phyloP scores from a whole-genome alignment of 805 yeast genomes.

The Ogataea zsoltii region DNA sequence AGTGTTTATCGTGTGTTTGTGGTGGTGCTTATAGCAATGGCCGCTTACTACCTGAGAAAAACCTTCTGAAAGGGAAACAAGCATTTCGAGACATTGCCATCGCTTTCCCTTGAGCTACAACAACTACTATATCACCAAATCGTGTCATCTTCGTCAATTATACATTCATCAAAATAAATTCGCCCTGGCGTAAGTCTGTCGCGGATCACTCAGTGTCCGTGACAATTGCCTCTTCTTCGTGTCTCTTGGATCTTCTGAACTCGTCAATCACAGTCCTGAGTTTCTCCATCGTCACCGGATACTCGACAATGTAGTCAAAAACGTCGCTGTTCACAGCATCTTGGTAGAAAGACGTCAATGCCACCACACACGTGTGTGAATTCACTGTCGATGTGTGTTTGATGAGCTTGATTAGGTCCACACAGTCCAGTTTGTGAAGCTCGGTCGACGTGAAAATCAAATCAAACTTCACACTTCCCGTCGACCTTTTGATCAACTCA shows the following conservation, averaged over 20 bases:
- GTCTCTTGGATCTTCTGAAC: constrained; percentile 21
- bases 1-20: neutral
- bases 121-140: too few species aligned
- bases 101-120: too few species aligned
- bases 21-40: neutral
- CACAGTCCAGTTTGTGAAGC: constrained; percentile 64
- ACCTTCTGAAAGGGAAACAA: too few species aligned
- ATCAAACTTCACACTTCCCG: constrained; percentile 83
- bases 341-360: constrained; percentile 67
- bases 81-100: too few species aligned
- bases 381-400: constrained; percentile 78
- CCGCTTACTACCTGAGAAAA: neutral
- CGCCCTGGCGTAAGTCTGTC: neutral
- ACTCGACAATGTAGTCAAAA: constrained; percentile 73
- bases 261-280: constrained; percentile 33
- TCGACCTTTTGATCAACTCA: constrained; percentile 76
- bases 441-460: constrained; percentile 74
- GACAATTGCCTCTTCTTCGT: constrained; percentile 35
- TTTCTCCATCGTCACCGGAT: constrained; percentile 53
- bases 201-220: constrained; percentile 32
- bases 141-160: too few species aligned
- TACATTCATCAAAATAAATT: too few species aligned
- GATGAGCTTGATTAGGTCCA: constrained; percentile 76
- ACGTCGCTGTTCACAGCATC: constrained; percentile 58
- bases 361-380: constrained; percentile 73